Evolutionary conservation across 202 grass and related monocot genomes (phyloP).

Genomic region (Dendrocalamus latiflorus): DNA sequence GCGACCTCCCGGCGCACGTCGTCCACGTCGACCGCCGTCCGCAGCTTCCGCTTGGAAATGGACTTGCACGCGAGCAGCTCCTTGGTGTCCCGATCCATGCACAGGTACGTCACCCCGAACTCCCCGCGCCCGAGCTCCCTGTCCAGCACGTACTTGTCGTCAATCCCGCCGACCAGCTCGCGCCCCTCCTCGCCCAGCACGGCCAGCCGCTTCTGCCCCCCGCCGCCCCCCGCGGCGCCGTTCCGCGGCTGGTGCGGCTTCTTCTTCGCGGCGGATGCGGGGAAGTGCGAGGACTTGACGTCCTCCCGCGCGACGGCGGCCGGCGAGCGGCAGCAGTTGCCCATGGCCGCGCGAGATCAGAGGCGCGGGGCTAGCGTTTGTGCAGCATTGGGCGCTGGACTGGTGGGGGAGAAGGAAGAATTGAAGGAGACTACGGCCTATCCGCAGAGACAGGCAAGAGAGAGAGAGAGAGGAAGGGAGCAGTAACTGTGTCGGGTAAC

Average conservation of each 20-base stretch:
- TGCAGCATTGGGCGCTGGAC: constrained; percentile 37
- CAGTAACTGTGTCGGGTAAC: constrained; percentile 56
- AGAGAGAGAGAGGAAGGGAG: background rate
- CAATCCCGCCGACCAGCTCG: constrained; percentile 54
- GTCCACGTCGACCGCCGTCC: constrained; percentile 88
- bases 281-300: constrained; percentile 68
- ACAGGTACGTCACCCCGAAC: constrained; percentile 98
- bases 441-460: background rate
- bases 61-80: constrained; percentile 97
- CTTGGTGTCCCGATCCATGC: constrained; percentile 77
- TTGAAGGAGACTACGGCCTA: background rate
- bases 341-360: constrained; percentile 54
- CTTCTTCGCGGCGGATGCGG: constrained; percentile 53
- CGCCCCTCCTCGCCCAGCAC: constrained; percentile 65
- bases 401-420: constrained; percentile 6
- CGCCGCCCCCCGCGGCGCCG: constrained; percentile 24
- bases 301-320: constrained; percentile 90
- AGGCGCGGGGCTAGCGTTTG: constrained; percentile 55
- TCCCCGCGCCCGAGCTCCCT: constrained; percentile 94
- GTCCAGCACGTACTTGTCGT: constrained; percentile 84
- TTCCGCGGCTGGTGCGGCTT: constrained; percentile 49
- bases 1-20: constrained; percentile 97
- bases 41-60: constrained; percentile 97
- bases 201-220: constrained; percentile 56
- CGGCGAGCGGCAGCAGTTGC: constrained; percentile 96